Conservation (phyloP, 2,329 filamentous ascomycete genomes). For the Fusarium sp. region DNA sequence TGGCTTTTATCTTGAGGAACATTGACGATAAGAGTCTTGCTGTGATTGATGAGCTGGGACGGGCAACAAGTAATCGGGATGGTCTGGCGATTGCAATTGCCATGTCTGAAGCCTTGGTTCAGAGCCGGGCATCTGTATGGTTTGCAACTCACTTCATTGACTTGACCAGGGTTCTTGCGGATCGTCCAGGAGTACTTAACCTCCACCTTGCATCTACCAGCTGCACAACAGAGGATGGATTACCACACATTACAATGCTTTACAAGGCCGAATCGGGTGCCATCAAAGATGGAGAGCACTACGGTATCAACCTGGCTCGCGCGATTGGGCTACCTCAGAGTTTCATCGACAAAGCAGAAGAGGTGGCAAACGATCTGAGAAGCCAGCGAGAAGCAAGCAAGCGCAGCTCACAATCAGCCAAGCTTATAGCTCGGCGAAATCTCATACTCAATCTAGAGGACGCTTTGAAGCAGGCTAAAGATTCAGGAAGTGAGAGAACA, state of each 20-base stretch:
- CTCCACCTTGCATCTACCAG: slow-evolving; percentile 81
- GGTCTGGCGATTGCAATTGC: slow-evolving; percentile 89
- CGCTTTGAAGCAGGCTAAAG: slow-evolving; percentile 72
- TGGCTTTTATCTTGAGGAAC: slow-evolving; percentile 89
- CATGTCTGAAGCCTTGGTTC: slow-evolving; percentile 86
- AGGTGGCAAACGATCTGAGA: slow-evolving; percentile 70
- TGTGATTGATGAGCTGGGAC: slow-evolving; percentile 90
- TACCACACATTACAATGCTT: slow-evolving; percentile 79
- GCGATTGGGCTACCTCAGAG: slow-evolving; percentile 75
- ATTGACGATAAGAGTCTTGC: slow-evolving; percentile 79
- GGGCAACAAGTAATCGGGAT: slow-evolving; percentile 88
- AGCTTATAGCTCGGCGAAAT: slow-evolving; percentile 71
- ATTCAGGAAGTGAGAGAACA: slow-evolving; percentile 68
- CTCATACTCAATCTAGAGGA: slow-evolving; percentile 78
- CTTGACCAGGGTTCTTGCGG: slow-evolving; percentile 76
- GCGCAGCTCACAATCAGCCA: slow-evolving; percentile 65
- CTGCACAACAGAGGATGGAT: slow-evolving; percentile 56
- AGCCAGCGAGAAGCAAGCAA: slow-evolving; percentile 65
- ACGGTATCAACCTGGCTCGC: slow-evolving; percentile 83
- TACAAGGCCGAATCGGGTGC: slow-evolving; percentile 82
- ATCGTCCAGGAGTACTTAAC: slow-evolving; percentile 81
- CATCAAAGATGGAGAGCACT: slow-evolving; percentile 72
- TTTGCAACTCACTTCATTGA: slow-evolving; percentile 95
- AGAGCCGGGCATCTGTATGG: slow-evolving; percentile 82
- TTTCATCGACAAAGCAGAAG: slow-evolving; percentile 74